These are phyloP conservation scores for Fusarium fracticaudum DNA, from an alignment of 2,329 filamentous ascomycete species.

Conservation along the genomic window DNA sequence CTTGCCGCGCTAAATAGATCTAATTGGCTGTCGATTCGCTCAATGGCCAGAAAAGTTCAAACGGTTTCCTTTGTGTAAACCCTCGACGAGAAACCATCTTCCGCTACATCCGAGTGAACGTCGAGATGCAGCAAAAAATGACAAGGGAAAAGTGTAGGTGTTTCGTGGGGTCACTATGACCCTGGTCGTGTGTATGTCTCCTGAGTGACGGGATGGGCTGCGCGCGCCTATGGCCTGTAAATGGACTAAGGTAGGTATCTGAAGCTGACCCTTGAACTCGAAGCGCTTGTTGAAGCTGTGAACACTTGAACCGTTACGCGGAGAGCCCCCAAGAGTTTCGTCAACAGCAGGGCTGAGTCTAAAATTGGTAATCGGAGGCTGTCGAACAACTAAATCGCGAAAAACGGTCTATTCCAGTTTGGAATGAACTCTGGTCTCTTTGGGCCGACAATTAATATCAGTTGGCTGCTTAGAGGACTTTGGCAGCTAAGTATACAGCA, in stretches of 20 bases:
- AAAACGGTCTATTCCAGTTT: constrained; percentile 9
- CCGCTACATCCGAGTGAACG: constrained; percentile 35
- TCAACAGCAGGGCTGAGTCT: constrained; percentile 27
- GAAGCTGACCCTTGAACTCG: constrained; percentile 26
- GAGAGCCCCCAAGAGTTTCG: not conserved
- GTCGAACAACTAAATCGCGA: not conserved
- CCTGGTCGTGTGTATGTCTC: constrained; percentile 16
- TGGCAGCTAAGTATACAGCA: not conserved
- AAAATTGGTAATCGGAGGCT: not conserved
- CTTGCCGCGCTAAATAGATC: constrained; percentile 15
- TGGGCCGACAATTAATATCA: constrained; percentile 5
- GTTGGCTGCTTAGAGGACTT: not conserved
- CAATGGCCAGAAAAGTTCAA: constrained; percentile 13
- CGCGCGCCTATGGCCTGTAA: constrained; percentile 22
- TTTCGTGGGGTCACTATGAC: constrained; percentile 24
- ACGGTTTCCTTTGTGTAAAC: constrained; percentile 17
- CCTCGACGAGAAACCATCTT: constrained; percentile 6
- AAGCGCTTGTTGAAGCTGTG: not conserved
- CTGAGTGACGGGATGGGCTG: constrained; percentile 10
- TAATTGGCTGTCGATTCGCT: constrained; percentile 12
- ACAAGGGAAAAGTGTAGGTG: not conserved
- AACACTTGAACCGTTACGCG: constrained; percentile 19
- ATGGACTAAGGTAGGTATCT: not conserved
- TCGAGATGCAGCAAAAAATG: not conserved
- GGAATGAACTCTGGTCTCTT: constrained; percentile 7